Conservation (phyloP, 2,329 filamentous ascomycete species). For the Apiospora arundinis region DNA sequence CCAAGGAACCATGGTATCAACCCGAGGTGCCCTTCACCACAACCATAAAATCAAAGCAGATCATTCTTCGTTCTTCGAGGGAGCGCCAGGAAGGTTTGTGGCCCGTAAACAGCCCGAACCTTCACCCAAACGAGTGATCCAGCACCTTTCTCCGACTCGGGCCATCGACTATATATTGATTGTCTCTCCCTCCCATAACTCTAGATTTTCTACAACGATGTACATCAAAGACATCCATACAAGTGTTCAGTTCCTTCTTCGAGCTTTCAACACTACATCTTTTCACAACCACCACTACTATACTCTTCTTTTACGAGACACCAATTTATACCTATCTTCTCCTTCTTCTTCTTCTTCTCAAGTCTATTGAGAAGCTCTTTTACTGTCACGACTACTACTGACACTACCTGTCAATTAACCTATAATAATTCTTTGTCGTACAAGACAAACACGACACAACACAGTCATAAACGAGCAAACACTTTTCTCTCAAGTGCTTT, state of each 20-base stretch:
- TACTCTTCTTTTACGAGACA: not conserved
- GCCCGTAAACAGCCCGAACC: not conserved
- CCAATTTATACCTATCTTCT: not conserved
- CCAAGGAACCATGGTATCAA: not conserved
- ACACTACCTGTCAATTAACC: not conserved
- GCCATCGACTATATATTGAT: not conserved
- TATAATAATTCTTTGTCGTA: not conserved
- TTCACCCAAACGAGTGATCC: not conserved
- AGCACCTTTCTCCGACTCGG: not conserved
- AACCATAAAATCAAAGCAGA: not conserved
- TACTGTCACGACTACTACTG: not conserved
- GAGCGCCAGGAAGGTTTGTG: not conserved
- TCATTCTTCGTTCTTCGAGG: not conserved
- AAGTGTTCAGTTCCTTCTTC: not conserved
- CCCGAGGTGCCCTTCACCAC: not conserved
- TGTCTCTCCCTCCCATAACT: not conserved
- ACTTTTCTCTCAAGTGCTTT: not conserved
- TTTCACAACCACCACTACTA: not conserved
- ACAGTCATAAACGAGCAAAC: conserved; percentile 3
- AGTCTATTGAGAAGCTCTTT: not conserved
- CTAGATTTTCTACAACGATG: too few relatives aligned
- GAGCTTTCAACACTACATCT: not conserved
- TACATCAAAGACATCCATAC: not conserved
- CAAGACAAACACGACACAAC: not conserved
- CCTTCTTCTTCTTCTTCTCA: not conserved